Percentiles rank a stretch among this genome's conserved stretches.
phyloP scores from a whole-genome alignment of 805 yeast species.

The Kodamaea fukazawae region DNA sequence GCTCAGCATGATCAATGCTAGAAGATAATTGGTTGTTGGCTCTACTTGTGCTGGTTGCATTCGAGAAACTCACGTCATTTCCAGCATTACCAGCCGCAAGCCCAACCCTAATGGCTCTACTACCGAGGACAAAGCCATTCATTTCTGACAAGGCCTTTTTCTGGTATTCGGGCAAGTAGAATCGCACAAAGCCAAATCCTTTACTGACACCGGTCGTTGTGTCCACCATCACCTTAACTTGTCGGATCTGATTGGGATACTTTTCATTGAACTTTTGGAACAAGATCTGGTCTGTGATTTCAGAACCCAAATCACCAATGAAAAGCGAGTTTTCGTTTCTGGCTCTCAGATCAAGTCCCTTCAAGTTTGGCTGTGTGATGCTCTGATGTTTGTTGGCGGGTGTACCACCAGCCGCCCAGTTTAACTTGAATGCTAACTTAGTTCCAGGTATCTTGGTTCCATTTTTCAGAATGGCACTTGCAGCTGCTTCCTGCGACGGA shows the following conservation, averaged over 20 bases:
- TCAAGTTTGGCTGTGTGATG: background rate
- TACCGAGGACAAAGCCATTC: conserved; percentile 74
- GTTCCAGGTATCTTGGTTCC: conserved; percentile 72
- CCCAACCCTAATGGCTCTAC: conserved; percentile 75
- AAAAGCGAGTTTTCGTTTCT: conserved; percentile 62
- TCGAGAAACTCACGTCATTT: conserved; percentile 4
- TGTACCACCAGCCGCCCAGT: conserved; percentile 71
- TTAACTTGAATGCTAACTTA: conserved; percentile 59
- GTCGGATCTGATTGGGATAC: conserved; percentile 65
- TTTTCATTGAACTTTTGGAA: conserved; percentile 64
- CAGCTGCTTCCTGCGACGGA: conserved; percentile 55
- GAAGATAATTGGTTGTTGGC: conserved; percentile 15
- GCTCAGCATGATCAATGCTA: conserved; percentile 11
- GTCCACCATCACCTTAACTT: conserved; percentile 78
- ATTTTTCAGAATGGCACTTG: conserved; percentile 62
- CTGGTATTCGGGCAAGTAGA: conserved; percentile 61
- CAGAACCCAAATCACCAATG: conserved; percentile 81
- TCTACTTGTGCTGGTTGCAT: conserved; percentile 9
- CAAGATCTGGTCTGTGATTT: conserved; percentile 64
- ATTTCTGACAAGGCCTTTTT: conserved; percentile 71
- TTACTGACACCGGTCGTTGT: conserved; percentile 65
- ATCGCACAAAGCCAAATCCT: conserved; percentile 90
- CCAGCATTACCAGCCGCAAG: conserved; percentile 35
- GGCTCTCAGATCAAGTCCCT: conserved; percentile 1
- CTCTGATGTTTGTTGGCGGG: background rate